Percentiles rank a stretch among this genome's conserved stretches.
Evolutionary conservation across 2,329 filamentous ascomycete species (phyloP).

Genomic region (Colletotrichum lini): DNA sequence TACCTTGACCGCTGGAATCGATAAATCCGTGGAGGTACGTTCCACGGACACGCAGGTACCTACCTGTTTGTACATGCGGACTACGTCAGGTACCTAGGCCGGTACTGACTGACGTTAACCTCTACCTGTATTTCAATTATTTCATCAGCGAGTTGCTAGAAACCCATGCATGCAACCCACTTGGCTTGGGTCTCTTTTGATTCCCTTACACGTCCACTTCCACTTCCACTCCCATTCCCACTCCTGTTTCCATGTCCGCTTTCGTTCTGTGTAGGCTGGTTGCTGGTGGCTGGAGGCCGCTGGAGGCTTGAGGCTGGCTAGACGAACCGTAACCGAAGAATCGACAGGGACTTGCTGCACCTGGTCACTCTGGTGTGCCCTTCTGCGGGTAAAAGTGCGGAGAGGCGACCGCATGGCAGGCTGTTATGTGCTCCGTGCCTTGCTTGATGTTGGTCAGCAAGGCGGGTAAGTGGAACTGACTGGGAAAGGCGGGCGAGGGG

Average conservation of each 20-base stretch:
- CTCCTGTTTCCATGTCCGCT: not conserved
- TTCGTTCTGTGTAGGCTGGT: too few species aligned
- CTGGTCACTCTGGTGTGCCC: not conserved
- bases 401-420: constrained; percentile 25
- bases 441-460: constrained; percentile 39
- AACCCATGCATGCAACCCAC: not conserved
- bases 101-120: too few species aligned
- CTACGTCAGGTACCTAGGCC: too few species aligned
- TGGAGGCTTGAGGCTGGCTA: constrained; percentile 10
- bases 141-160: not conserved
- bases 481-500: constrained; percentile 19
- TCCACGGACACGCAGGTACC: not conserved
- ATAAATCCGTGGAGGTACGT: not conserved
- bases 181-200: not conserved
- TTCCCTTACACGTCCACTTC: too few species aligned
- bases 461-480: constrained; percentile 9
- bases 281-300: not conserved
- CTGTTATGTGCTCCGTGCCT: constrained; percentile 36
- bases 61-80: not conserved
- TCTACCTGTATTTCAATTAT: not conserved
- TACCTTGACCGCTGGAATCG: not conserved
- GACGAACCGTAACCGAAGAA: constrained; percentile 7
- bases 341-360: constrained; percentile 15
- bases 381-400: constrained; percentile 20
- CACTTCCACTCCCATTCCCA: not conserved